Evolutionary conservation across 257 asterid species (phyloP).

Genomic region (Plectranthus barbatus): DNA sequence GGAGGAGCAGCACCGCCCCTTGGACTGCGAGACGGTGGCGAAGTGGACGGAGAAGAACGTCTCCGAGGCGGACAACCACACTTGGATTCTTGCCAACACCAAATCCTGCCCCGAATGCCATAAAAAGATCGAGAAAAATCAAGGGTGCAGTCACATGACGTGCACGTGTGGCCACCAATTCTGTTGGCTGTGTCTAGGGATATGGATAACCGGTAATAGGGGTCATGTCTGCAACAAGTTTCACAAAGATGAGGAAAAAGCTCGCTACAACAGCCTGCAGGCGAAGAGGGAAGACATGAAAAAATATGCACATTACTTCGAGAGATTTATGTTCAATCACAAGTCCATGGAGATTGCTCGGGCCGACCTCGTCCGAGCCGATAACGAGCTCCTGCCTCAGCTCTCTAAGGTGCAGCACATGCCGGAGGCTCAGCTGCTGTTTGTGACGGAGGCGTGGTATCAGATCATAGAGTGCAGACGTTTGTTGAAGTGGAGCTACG

Average conservation of each 20-base stretch:
- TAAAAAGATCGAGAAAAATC: slow-evolving; percentile 23
- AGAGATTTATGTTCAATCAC: slow-evolving; percentile 24
- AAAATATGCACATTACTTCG: slow-evolving; percentile 27
- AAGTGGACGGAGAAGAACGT: slow-evolving; percentile 26
- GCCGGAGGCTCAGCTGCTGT: neutral
- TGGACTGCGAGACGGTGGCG: slow-evolving; percentile 26
- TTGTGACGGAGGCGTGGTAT: slow-evolving; percentile 33
- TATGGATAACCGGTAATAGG: no score
- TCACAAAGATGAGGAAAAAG: neutral
- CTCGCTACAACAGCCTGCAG: slow-evolving; percentile 1
- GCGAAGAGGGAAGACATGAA: neutral
- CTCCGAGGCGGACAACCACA: slow-evolving; percentile 17
- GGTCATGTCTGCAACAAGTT: neutral
- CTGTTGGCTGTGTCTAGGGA: slow-evolving; percentile 22
- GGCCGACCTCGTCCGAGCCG: neutral
- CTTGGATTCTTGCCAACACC: slow-evolving; percentile 25
- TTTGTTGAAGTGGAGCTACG: slow-evolving; percentile 40
- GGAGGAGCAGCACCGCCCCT: slow-evolving; percentile 38
- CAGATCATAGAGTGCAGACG: slow-evolving; percentile 48
- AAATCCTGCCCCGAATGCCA: slow-evolving; percentile 39
- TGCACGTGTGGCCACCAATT: slow-evolving; percentile 23
- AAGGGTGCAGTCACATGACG: slow-evolving; percentile 30
- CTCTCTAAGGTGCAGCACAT: neutral
- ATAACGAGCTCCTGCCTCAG: neutral
- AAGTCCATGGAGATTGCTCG: slow-evolving; percentile 14